phyloP scores from a whole-genome alignment of 2,329 filamentous ascomycete genomes.

The Cercospora beticola region DNA sequence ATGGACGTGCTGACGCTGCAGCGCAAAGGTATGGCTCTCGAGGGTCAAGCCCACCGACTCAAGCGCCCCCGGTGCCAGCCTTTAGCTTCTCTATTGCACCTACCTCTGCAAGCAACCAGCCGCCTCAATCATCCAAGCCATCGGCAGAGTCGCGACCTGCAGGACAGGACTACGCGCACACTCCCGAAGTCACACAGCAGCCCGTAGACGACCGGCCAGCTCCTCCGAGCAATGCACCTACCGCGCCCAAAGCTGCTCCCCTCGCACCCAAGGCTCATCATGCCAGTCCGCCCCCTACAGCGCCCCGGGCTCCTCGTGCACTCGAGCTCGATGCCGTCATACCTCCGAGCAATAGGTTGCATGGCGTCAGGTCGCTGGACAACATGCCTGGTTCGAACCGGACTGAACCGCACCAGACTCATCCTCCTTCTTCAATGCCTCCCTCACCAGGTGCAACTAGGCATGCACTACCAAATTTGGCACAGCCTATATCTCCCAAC shows the following conservation, averaged over 20 bases:
- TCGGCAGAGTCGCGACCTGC: constrained; percentile 2
- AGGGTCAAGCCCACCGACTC: constrained; percentile 53
- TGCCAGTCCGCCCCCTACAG: constrained; percentile 32
- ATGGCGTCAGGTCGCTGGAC: constrained; percentile 35
- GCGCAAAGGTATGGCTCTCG: constrained; percentile 49
- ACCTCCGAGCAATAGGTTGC: constrained; percentile 30
- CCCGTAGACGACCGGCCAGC: constrained; percentile 20
- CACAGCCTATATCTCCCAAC: constrained; percentile 30
- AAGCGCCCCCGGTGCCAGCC: constrained; percentile 56
- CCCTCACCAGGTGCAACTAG: constrained; percentile 26
- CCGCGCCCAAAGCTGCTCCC: constrained; percentile 43
- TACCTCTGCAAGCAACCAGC: constrained; percentile 27
- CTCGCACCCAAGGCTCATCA: constrained; percentile 38
- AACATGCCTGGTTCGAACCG: constrained; percentile 24
- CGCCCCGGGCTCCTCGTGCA: constrained; percentile 37
- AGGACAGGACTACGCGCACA: constrained; percentile 3
- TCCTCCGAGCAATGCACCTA: constrained; percentile 32
- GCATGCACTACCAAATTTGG: constrained; percentile 25
- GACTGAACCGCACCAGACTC: neutral
- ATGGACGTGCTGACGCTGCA: constrained; percentile 48
- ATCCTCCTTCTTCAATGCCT: constrained; percentile 20
- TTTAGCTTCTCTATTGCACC: constrained; percentile 44
- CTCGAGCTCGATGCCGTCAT: constrained; percentile 29
- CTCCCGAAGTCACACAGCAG: constrained; percentile 12
- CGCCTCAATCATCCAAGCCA: constrained; percentile 20